Conservation (phyloP, 2,329 filamentous ascomycete species). For the Ceratocystis colombiana region DNA sequence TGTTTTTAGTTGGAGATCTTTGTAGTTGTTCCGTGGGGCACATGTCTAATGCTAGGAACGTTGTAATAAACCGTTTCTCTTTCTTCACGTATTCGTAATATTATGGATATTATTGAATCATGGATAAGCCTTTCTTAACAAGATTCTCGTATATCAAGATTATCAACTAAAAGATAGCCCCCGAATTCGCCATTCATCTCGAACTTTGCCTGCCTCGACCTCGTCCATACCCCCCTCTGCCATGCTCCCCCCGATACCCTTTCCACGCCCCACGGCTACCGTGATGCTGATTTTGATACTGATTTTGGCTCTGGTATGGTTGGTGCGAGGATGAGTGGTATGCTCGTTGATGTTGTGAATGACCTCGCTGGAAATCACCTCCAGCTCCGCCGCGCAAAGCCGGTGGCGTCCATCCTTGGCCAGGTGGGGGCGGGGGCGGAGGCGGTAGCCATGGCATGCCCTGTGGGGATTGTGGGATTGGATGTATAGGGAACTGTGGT, state of each 20-base stretch:
- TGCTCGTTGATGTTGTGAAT: not conserved
- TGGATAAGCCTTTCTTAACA: no score
- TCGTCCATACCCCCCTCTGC: not conserved
- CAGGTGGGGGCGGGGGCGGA: conserved; percentile 29
- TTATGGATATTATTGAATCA: no score
- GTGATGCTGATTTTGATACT: not conserved
- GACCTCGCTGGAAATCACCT: conserved; percentile 9
- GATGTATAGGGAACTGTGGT: conserved; percentile 30
- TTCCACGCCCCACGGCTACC: not conserved
- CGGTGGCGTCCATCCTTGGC: conserved; percentile 11
- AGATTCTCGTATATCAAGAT: no score
- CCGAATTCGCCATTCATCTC: not conserved
- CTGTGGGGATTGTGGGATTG: conserved; percentile 30
- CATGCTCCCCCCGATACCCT: conserved; percentile 14
- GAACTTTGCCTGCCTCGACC: not conserved
- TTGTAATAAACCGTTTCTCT: no score
- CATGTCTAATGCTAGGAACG: not conserved
- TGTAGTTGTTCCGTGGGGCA: conserved; percentile 7
- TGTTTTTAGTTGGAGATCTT: conserved; percentile 10
- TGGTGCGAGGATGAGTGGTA: not conserved
- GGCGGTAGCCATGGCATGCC: conserved; percentile 24
- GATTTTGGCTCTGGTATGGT: not conserved
- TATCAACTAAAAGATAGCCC: no score
- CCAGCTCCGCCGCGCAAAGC: not conserved
- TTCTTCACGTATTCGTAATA: no score